A percentile compares a stretch with the other conserved stretches of the same genome.
Conservation (phyloP, 1,139 yeast genomes). For the Sugiyamaella paludigena region DNA sequence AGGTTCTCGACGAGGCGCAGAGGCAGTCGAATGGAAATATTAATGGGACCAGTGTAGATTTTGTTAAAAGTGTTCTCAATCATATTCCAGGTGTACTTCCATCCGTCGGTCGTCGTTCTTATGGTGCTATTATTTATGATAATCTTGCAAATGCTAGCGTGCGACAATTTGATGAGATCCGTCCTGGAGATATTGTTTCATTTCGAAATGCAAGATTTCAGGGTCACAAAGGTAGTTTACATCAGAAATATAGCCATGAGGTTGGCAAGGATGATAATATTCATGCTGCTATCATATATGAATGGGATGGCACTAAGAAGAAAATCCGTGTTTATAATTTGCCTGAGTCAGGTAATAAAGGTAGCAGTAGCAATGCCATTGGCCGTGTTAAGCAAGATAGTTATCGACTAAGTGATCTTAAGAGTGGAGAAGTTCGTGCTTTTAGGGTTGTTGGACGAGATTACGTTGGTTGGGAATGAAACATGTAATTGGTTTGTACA, state of each 20-base stretch:
- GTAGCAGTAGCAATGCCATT: conserved; percentile 26
- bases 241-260: conserved; percentile 45
- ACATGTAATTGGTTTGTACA: neutral
- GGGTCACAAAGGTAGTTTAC: conserved; percentile 58
- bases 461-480: conserved; percentile 56
- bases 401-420: conserved; percentile 69
- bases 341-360: conserved; percentile 34
- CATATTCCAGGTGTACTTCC: conserved; percentile 47
- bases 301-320: conserved; percentile 71
- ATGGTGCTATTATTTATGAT: conserved; percentile 68
- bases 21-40: conserved; percentile 25
- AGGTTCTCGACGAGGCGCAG: conserved; percentile 31
- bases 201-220: conserved; percentile 72
- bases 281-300: conserved; percentile 51
- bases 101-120: conserved; percentile 65
- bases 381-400: conserved; percentile 60
- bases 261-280: conserved; percentile 46
- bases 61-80: conserved; percentile 37
- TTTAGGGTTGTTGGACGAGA: conserved; percentile 68
- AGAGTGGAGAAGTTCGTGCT: conserved; percentile 73
- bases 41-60: conserved; percentile 15
- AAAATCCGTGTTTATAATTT: conserved; percentile 72
- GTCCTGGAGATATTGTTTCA: conserved; percentile 81
- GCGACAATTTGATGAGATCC: conserved; percentile 58
- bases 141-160: conserved; percentile 60